Percentiles rank a stretch among this genome's conserved stretches.
These are phyloP conservation scores for Holtermanniella nyarrowii DNA, from an alignment of 768 basidiomycete genomes.

Conservation along the genomic window DNA sequence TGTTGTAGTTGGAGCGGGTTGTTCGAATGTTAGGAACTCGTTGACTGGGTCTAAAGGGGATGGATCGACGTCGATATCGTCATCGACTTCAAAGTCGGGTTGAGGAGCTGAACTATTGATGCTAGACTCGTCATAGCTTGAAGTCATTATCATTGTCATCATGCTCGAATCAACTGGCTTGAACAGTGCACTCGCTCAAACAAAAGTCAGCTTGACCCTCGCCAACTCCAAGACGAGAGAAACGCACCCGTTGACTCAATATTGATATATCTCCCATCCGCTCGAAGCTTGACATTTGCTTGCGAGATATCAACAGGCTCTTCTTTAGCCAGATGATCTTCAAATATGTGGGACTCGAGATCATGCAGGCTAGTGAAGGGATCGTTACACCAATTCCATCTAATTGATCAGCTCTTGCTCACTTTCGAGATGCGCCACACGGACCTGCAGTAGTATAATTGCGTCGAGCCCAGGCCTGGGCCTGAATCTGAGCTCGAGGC, in stretches of 20 bases:
- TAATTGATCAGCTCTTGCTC: neutral
- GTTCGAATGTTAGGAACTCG: no score
- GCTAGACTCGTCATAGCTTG: neutral
- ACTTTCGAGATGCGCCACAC: neutral
- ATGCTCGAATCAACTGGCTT: no score
- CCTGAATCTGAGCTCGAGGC: no score
- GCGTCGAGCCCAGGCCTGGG: no score
- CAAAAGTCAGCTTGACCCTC: no score
- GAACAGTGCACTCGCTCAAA: no score
- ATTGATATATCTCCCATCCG: neutral
- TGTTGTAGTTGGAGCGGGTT: neutral
- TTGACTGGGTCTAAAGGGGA: no score
- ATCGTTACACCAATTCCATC: neutral
- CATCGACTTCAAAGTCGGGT: neutral
- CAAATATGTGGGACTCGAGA: neutral
- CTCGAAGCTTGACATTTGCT: neutral
- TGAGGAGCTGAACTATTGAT: neutral
- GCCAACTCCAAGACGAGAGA: no score
- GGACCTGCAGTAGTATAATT: neutral
- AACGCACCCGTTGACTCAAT: no score
- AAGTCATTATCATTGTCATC: neutral
- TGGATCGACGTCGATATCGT: no score
- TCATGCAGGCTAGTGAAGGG: neutral
- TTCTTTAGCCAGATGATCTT: neutral
- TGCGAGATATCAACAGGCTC: neutral